Conservation (phyloP, 768 basidiomycete species). For the Suillus weaverae region DNA sequence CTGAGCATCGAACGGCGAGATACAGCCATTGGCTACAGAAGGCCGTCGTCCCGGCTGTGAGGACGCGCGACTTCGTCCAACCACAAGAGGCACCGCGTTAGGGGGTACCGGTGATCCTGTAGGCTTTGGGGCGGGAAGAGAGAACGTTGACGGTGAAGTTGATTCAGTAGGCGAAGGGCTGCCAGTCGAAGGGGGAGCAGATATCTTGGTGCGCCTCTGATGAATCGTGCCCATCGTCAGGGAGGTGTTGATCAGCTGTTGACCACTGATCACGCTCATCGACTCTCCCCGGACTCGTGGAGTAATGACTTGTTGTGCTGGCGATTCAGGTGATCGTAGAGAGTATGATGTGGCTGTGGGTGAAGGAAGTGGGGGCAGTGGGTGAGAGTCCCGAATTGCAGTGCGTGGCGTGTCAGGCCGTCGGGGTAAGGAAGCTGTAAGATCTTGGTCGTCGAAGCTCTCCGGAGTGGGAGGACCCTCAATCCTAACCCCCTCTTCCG, state of each 20-base stretch:
- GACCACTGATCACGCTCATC: conserved; percentile 38
- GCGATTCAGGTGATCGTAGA: conserved; percentile 50
- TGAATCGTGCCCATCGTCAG: conserved; percentile 65
- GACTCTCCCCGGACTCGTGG: conserved; percentile 57
- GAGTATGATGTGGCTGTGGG: conserved; percentile 35
- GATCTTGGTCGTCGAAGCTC: conserved; percentile 29
- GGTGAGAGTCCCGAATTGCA: conserved; percentile 55
- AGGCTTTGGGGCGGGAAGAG: conserved; percentile 28
- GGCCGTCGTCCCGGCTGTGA: conserved; percentile 80
- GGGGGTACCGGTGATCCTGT: conserved; percentile 42
- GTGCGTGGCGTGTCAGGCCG: conserved; percentile 45
- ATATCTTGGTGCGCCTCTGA: conserved; percentile 65
- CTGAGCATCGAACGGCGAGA: conserved; percentile 50
- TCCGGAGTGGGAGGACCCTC: conserved; percentile 33
- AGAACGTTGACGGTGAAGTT: conserved; percentile 36
- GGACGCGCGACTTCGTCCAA: conserved; percentile 60
- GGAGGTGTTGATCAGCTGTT: conserved; percentile 57
- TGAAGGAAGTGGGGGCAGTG: conserved; percentile 66
- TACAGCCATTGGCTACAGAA: conserved; percentile 50
- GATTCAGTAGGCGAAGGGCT: conserved; percentile 41
- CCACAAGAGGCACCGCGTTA: conserved; percentile 35
- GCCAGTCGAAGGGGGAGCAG: conserved; percentile 50
- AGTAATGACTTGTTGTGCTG: conserved; percentile 39
- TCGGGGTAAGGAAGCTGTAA: conserved; percentile 29
- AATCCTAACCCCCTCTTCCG: conserved; percentile 53